These are phyloP conservation scores for Blechomonas ayalai DNA, from an alignment of 208 protist species.

Conservation along the genomic window DNA sequence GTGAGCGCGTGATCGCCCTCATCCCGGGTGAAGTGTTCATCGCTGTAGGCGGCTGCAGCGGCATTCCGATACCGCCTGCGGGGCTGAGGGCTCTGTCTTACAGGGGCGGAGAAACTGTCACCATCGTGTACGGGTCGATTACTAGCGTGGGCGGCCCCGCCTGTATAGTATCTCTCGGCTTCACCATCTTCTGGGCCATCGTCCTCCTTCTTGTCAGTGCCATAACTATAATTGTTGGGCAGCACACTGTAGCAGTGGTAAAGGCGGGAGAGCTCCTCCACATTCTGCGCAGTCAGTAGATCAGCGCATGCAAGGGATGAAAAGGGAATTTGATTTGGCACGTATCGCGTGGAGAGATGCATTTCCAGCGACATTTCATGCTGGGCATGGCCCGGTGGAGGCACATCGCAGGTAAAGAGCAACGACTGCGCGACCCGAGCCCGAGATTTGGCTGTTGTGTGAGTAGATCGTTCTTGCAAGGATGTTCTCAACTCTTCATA, in stretches of 20 bases:
- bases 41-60: no score
- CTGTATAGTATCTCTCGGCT: no score
- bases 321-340: constrained; percentile 61
- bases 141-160: no score
- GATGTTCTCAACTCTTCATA: no score
- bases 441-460: constrained; percentile 29
- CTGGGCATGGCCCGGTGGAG: constrained; percentile 9
- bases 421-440: constrained; percentile 35
- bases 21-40: constrained; percentile 16
- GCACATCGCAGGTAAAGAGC: constrained; percentile 20
- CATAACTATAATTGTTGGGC: constrained; percentile 7
- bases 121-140: no score
- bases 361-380: constrained; percentile 37
- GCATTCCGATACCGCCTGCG: no score
- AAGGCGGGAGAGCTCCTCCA: constrained; percentile 26
- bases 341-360: constrained; percentile 61
- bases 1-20: constrained; percentile 41
- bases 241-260: constrained; percentile 43
- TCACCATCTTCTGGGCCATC: no score
- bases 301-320: constrained; percentile 41
- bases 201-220: not conserved
- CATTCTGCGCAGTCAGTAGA: constrained; percentile 41
- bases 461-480: no score
- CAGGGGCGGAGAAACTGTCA: no score
- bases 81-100: no score